A percentile compares a stretch with the other conserved stretches of the same genome.
Evolutionary conservation across 495 filamentous ascomycete species (phyloP).

Genomic region (Lasiosphaeriaceae sp.): DNA sequence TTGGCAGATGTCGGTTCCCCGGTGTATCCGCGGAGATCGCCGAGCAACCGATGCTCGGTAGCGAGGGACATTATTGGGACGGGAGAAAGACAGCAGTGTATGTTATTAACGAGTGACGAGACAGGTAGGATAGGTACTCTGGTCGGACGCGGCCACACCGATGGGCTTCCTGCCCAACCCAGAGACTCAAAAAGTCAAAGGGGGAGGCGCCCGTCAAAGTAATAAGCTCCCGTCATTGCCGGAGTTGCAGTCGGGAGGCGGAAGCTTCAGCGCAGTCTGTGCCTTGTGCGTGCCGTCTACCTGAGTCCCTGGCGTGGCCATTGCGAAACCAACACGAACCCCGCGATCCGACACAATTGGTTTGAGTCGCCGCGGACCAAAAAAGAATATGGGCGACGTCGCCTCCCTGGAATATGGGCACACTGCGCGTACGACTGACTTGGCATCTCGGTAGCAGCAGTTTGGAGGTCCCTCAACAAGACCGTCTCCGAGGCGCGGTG

Average conservation of each 20-base stretch:
- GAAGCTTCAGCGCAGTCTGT: neutral
- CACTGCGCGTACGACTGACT: no score
- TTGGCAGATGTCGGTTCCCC: neutral
- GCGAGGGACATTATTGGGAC: neutral
- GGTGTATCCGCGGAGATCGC: neutral
- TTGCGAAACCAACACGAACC: neutral
- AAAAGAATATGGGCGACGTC: neutral
- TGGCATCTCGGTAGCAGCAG: no score
- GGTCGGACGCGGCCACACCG: no score
- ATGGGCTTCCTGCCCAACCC: neutral
- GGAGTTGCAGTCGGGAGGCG: constrained; percentile 9
- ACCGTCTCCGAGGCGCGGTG: neutral
- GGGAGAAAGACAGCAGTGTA: no score
- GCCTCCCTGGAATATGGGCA: no score
- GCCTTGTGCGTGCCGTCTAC: neutral
- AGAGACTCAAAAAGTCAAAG: no score
- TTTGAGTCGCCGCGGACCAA: neutral
- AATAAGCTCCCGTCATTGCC: constrained; percentile 4
- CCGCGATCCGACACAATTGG: neutral
- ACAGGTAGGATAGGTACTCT: no score
- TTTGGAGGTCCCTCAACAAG: neutral
- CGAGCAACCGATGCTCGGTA: neutral
- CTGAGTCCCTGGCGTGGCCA: neutral
- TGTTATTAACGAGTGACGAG: neutral
- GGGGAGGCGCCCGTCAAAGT: neutral